A percentile compares a stretch with the other conserved stretches of the same genome.
These are phyloP conservation scores for Phytopythium vexans DNA, from an alignment of 352 stramenopile species.

Conservation along the genomic window DNA sequence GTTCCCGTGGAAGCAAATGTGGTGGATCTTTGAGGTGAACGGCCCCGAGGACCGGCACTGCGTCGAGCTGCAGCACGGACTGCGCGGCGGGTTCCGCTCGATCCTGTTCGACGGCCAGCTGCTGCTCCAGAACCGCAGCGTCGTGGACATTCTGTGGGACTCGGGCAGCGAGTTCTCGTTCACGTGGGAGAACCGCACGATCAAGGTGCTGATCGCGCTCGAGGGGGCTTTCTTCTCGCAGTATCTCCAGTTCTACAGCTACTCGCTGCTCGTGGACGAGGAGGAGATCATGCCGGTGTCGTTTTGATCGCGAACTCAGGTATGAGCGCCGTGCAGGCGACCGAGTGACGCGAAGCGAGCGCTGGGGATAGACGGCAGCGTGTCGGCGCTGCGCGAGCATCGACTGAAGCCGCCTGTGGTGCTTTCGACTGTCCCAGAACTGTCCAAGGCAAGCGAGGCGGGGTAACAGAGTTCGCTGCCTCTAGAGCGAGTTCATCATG, in stretches of 20 bases:
- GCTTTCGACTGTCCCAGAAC: no score
- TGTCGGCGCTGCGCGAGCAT: no score
- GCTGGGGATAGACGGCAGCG: no score
- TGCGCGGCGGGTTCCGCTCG: conserved; percentile 69
- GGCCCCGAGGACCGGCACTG: conserved; percentile 48
- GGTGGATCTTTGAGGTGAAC: conserved; percentile 77
- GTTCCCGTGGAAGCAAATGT: conserved; percentile 86
- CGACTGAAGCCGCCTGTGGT: no score
- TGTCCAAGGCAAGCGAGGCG: no score
- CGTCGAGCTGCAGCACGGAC: conserved; percentile 74
- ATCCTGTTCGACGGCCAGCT: conserved; percentile 71
- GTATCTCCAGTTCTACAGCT: conserved; percentile 83
- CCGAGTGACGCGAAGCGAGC: background rate
- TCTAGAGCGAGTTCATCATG: no score
- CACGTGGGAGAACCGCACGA: conserved; percentile 55
- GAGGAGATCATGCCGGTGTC: conserved; percentile 55
- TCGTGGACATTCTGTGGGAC: conserved; percentile 79
- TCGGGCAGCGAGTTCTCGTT: conserved; percentile 73
- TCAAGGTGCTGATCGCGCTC: conserved; percentile 74
- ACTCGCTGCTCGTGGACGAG: conserved; percentile 74
- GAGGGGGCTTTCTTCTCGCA: conserved; percentile 85
- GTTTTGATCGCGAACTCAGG: background rate
- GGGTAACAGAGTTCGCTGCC: no score
- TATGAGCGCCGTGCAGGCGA: background rate
- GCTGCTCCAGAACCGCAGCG: conserved; percentile 61